Evolutionary conservation across 2,329 filamentous ascomycete species (phyloP).

Genomic region (Diaporthe longicolla): DNA sequence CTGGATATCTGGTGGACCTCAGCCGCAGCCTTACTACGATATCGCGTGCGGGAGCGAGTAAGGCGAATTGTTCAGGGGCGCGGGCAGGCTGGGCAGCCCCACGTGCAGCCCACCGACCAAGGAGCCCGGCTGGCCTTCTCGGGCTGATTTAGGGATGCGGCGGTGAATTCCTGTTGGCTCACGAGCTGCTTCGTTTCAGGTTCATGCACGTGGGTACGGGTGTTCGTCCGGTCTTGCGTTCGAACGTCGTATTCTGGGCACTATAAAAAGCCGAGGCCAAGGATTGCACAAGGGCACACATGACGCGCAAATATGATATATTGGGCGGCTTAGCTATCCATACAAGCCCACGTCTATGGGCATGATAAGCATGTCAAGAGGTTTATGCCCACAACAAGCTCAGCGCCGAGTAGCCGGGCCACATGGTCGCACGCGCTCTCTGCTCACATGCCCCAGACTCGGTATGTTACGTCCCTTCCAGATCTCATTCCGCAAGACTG

Average conservation of each 20-base stretch:
- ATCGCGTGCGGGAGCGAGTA: slow-evolving; percentile 10
- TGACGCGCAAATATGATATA: slow-evolving; percentile 12
- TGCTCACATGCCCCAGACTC: not conserved
- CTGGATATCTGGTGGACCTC: not conserved
- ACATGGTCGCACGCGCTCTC: not conserved
- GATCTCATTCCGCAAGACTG: not conserved
- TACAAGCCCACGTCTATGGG: not conserved
- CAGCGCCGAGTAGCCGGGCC: not conserved
- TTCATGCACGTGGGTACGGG: slow-evolving; percentile 15
- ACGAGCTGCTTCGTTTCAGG: slow-evolving; percentile 6
- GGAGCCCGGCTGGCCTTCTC: not conserved
- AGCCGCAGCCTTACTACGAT: slow-evolving; percentile 15
- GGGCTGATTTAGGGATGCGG: not conserved
- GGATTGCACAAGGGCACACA: slow-evolving; percentile 1
- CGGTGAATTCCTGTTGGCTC: not conserved
- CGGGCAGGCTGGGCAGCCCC: not conserved
- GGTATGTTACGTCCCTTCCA: no score
- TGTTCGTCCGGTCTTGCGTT: slow-evolving; percentile 5
- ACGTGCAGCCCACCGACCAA: slow-evolving; percentile 18
- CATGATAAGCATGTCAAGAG: not conserved
- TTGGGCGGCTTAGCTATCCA: slow-evolving; percentile 7
- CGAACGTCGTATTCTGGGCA: slow-evolving; percentile 12
- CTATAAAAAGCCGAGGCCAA: slow-evolving; percentile 22
- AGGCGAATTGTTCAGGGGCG: slow-evolving; percentile 21
- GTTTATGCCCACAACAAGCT: not conserved